These are phyloP conservation scores for Manihot esculenta DNA, from an alignment of 441 rosid genomes.

Conservation along the genomic window DNA sequence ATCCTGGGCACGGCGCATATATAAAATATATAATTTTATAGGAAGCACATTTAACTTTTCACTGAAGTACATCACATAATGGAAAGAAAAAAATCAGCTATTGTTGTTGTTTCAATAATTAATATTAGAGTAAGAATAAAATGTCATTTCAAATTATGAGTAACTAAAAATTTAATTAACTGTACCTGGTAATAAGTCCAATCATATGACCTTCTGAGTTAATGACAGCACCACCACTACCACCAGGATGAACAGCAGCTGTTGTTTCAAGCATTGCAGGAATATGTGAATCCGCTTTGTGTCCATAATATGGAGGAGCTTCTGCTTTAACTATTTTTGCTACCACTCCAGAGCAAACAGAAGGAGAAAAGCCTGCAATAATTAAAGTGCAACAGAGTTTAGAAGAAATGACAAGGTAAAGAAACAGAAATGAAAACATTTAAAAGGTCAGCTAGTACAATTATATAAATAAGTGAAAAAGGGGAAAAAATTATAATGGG, in stretches of 20 bases:
- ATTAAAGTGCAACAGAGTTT: constrained; percentile 5
- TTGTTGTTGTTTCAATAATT: too few relatives aligned
- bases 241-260: constrained; percentile 94
- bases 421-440: not conserved
- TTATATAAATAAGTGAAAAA: not conserved
- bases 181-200: constrained; percentile 92
- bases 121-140: too few relatives aligned
- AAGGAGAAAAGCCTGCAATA: constrained; percentile 66
- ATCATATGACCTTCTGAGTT: constrained; percentile 80
- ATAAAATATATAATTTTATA: too few relatives aligned
- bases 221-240: constrained; percentile 93
- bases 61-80: too few relatives aligned
- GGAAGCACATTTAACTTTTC: not conserved
- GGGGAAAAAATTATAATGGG: not conserved
- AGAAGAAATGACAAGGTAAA: not conserved
- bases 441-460: not conserved
- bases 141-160: too few relatives aligned
- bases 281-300: constrained; percentile 31
- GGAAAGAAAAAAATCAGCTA: too few relatives aligned
- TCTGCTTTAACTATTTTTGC: constrained; percentile 75
- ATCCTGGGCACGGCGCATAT: not conserved
- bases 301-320: constrained; percentile 32
- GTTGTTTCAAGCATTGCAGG: constrained; percentile 98
- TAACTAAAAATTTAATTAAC: not conserved
- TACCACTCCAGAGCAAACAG: constrained; percentile 80